Evolutionary conservation across 148 eudicot genomes (phyloP), one percentile per base, ranked within the genome.

Genomic region (Spergularia marina): DNA sequence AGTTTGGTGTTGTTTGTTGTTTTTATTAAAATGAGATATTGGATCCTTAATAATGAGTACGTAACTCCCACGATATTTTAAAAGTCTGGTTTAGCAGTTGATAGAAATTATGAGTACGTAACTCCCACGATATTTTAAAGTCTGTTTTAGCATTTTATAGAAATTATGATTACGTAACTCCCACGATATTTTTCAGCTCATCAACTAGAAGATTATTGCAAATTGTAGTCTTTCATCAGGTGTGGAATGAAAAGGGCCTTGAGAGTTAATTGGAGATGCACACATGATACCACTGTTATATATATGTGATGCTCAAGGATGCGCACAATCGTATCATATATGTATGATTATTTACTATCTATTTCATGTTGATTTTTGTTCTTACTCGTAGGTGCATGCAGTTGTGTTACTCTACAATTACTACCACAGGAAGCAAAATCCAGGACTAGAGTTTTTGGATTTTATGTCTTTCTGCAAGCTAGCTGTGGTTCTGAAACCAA

Each of bases 331-430:
- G 49, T 44, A 44, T 44, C 49, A 44, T 39, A 55, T 39, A 55
- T 10, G 5, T 53, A 10, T 71, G 21, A 55, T 8, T 55, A 44
- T 73, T 7, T 12, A 14, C 4, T 55, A 16, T 58, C 63, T 57
- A 21, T 15, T 70, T 53, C 73, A 64, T 55, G 49, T 69, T 62
- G 18, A n/a, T 13, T 54, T 74, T 70, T 15, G 51, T 54, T 34
- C 23, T n/a, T 61, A 54, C 70, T 54, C 49, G 41, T 79, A 94
- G 98, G 83, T 91, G 81, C 94, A 91, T 81, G 97, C 98, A 59
- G 96, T 88, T 65, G 98, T 90, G 81, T 69, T 94, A 75, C 93
- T 94, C 55, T 91, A 94, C 87, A 90, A 90, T 82, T 94, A 94
- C 74, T 90, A 91, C 85, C 95, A 90, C 71, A 80, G 91, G 73